These are phyloP conservation scores for Medicago truncatula DNA, from an alignment of 306 rosid genomes.

Conservation along the genomic window DNA sequence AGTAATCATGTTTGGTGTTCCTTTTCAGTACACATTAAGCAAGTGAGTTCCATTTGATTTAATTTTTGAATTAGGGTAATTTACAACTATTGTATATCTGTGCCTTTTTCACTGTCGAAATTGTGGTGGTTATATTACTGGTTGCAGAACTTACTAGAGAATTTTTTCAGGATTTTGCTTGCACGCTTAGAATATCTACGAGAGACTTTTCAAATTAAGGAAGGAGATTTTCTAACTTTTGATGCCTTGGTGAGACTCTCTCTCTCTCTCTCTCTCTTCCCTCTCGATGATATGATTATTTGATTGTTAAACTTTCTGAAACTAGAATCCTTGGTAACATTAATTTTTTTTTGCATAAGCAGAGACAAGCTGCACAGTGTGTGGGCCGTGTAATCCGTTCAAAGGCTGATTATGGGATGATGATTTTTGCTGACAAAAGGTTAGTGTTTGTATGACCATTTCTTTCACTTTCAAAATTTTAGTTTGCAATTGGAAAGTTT, in stretches of 20 bases:
- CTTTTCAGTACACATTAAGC: constrained; percentile 93
- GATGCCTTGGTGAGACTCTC: constrained; percentile 80
- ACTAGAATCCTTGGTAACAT: constrained; percentile 26
- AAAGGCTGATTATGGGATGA: constrained; percentile 98
- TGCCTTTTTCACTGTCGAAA: constrained; percentile 2
- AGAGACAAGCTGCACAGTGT: constrained; percentile 99
- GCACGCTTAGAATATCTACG: constrained; percentile 83
- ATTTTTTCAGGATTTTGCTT: constrained; percentile 76
- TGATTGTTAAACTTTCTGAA: constrained; percentile 17
- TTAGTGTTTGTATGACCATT: constrained; percentile 30
- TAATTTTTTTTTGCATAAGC: constrained; percentile 39
- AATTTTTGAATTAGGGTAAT: constrained; percentile 20
- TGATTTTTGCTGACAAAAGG: constrained; percentile 99
- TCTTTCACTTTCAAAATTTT: constrained; percentile 21
- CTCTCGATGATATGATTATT: neutral
- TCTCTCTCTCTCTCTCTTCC: constrained; percentile 20
- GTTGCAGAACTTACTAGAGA: constrained; percentile 27
- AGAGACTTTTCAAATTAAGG: constrained; percentile 93
- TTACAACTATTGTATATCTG: constrained; percentile 12
- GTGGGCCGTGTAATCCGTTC: constrained; percentile 97
- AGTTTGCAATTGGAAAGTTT: neutral
- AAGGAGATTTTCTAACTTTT: constrained; percentile 92
- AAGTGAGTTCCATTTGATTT: constrained; percentile 61
- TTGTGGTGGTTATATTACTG: constrained; percentile 5
- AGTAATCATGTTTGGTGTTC: constrained; percentile 93